Conservation (phyloP, 352 stramenopile species). For the Globisporangium radiosum region DNA sequence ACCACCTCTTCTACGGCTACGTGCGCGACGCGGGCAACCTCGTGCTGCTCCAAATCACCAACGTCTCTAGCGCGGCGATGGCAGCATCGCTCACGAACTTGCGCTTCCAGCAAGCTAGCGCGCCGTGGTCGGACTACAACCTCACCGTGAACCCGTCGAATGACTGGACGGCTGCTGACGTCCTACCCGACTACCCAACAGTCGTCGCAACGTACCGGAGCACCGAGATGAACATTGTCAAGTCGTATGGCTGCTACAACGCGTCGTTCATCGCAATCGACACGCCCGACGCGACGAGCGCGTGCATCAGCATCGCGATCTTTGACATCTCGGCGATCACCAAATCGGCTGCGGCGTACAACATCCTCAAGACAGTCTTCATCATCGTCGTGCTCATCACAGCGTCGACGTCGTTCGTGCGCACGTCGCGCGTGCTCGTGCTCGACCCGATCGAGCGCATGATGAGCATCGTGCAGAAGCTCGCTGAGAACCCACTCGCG, state of each 20-base stretch:
- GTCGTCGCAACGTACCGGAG: constrained; percentile 40
- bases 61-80: constrained; percentile 33
- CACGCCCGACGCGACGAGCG: constrained; percentile 31
- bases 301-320: constrained; percentile 69
- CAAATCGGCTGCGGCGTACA: constrained; percentile 56
- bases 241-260: constrained; percentile 74
- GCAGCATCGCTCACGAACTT: constrained; percentile 24
- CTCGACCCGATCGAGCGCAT: constrained; percentile 89
- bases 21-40: constrained; percentile 52
- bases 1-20: constrained; percentile 55
- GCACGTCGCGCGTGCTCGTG: constrained; percentile 75
- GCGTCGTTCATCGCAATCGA: constrained; percentile 51
- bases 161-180: constrained; percentile 30
- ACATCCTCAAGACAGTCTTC: constrained; percentile 84
- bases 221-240: constrained; percentile 66
- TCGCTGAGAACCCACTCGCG: constrained; percentile 85
- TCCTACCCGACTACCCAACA: constrained; percentile 30
- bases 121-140: constrained; percentile 32
- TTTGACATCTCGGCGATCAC: constrained; percentile 72
- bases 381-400: constrained; percentile 80
- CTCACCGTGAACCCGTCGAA: constrained; percentile 57
- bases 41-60: constrained; percentile 53
- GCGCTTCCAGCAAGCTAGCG: constrained; percentile 39
- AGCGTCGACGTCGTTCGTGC: constrained; percentile 80
- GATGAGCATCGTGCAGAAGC: constrained; percentile 85